Evolutionary conservation across 1,284 basidiomycete genomes (phyloP).

Genomic region (Malassezia pachydermatis): DNA sequence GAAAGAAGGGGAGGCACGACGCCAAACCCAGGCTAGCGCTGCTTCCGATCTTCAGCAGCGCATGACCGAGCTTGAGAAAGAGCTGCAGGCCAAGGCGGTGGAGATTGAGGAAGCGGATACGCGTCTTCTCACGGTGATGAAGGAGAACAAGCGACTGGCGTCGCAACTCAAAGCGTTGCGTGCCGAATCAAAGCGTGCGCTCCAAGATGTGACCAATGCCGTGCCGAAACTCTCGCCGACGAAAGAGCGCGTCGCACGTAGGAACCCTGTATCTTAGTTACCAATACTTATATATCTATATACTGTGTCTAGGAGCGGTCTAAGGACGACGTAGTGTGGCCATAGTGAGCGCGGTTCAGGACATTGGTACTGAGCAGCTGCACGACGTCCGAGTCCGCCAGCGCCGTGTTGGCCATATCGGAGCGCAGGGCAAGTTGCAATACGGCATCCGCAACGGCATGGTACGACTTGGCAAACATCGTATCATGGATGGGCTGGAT

Average conservation of each 20-base stretch:
- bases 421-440: conserved; percentile 22
- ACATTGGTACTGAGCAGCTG: conserved; percentile 36
- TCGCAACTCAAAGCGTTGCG: conserved; percentile 4
- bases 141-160: conserved; percentile 25
- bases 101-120: conserved; percentile 37
- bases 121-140: conserved; percentile 31
- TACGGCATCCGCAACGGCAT: conserved; percentile 30
- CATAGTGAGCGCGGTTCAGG: background rate
- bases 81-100: conserved; percentile 28
- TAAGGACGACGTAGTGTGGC: no score
- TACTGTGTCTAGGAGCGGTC: no score
- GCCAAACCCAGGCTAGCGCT: background rate
- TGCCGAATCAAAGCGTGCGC: conserved; percentile 3
- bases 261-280: no score
- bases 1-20: background rate
- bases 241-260: background rate
- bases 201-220: conserved; percentile 9
- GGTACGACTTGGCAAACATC: conserved; percentile 33
- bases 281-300: no score
- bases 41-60: conserved; percentile 1
- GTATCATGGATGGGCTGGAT: conserved; percentile 12
- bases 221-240: background rate
- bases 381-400: conserved; percentile 33
- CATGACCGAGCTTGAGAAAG: conserved; percentile 27
- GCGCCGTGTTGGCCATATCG: conserved; percentile 18